Percentiles rank a stretch among this genome's conserved stretches.
phyloP scores from a whole-genome alignment of 306 rosid species.

The Quercus dentata region DNA sequence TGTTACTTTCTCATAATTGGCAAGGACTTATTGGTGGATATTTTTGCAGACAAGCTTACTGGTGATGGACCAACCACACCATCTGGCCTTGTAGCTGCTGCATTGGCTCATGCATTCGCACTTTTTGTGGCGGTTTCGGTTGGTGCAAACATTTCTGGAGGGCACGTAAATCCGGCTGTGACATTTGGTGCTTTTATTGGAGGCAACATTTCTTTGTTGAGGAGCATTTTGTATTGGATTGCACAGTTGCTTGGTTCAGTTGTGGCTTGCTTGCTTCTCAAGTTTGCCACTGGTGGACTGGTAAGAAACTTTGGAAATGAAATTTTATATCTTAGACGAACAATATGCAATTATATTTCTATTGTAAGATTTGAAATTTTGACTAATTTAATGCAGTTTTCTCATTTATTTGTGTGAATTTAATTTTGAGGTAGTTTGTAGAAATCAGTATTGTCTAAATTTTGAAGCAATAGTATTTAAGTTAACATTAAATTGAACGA shows the following conservation, averaged over 20 bases:
- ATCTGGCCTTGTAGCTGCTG: conserved; percentile 56
- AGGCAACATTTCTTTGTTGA: conserved; percentile 65
- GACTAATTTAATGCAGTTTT: too few species aligned
- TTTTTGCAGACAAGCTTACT: conserved; percentile 53
- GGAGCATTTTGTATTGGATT: conserved; percentile 67
- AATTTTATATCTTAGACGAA: neutral
- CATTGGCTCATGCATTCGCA: conserved; percentile 79
- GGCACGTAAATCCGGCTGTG: conserved; percentile 88
- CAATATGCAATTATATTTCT: neutral
- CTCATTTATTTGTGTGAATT: too few species aligned
- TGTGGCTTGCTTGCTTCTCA: conserved; percentile 74
- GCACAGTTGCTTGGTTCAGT: conserved; percentile 80
- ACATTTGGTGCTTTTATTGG: conserved; percentile 81
- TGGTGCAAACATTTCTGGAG: conserved; percentile 81
- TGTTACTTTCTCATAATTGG: neutral
- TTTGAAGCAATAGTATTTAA: too few species aligned
- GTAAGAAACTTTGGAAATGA: conserved; percentile 17
- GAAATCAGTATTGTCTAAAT: too few species aligned
- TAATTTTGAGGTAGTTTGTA: too few species aligned
- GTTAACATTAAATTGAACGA: too few species aligned
- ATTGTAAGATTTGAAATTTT: too few species aligned
- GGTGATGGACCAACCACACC: conserved; percentile 55
- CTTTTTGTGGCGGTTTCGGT: conserved; percentile 75
- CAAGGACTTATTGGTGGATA: neutral
- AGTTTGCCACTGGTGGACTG: conserved; percentile 74